Evolutionary conservation across 306 rosid genomes (phyloP).

Genomic region (Citrullus mucosospermus): DNA sequence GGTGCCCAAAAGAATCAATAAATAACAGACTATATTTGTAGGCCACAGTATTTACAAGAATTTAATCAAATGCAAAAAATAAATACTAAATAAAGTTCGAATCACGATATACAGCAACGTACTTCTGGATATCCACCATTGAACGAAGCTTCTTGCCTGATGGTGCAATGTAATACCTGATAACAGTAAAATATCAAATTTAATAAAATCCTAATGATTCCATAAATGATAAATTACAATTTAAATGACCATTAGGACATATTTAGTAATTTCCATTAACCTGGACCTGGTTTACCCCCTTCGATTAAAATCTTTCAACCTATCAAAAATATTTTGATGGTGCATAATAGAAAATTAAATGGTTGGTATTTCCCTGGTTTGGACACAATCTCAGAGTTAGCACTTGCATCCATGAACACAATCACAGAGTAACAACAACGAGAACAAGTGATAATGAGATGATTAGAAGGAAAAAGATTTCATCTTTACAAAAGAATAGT

Average conservation of each 20-base stretch:
- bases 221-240: neutral
- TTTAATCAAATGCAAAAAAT: neutral
- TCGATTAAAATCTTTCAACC: neutral
- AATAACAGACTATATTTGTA: neutral
- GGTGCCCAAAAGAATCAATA: constrained; percentile 5
- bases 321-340: neutral
- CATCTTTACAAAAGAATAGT: neutral
- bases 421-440: neutral
- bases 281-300: neutral
- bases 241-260: neutral
- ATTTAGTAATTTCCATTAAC: neutral
- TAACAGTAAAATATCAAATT: neutral
- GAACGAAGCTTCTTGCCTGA: constrained; percentile 88
- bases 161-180: constrained; percentile 81
- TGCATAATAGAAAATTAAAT: neutral
- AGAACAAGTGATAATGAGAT: neutral
- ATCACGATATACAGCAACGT: constrained; percentile 10
- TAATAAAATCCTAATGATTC: neutral
- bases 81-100: neutral
- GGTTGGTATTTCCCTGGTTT: neutral
- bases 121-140: constrained; percentile 78
- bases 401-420: neutral
- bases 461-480: neutral
- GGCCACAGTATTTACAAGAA: neutral
- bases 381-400: neutral